These are phyloP conservation scores for Cicer cuneatum DNA, from an alignment of 306 rosid genomes.

Conservation along the genomic window DNA sequence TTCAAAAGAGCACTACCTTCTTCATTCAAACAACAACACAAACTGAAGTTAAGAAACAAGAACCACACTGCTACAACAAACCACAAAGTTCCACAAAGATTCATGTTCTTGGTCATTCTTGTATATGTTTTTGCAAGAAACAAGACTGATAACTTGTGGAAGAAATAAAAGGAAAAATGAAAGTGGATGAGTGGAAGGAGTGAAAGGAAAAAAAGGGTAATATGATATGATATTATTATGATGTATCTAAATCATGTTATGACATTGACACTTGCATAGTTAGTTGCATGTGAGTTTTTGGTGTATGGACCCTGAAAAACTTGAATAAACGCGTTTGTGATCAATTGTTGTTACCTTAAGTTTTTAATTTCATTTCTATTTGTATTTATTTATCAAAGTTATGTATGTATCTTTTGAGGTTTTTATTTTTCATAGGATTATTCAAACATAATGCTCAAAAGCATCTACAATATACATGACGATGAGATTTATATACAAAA, in stretches of 20 bases:
- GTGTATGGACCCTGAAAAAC: slow-evolving; percentile 28
- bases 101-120: slow-evolving; percentile 56
- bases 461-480: no score
- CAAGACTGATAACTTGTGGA: background rate
- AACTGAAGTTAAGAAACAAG: slow-evolving; percentile 55
- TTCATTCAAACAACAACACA: slow-evolving; percentile 73
- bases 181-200: background rate
- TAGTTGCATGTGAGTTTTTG: background rate
- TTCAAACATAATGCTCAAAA: no score
- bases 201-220: background rate
- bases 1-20: slow-evolving; percentile 88
- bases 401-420: no score
- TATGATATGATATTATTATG: background rate
- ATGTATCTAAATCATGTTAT: background rate
- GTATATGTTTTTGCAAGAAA: slow-evolving; percentile 3
- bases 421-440: no score
- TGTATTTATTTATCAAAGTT: no score
- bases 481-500: no score
- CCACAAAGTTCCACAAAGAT: slow-evolving; percentile 36
- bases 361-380: no score
- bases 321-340: slow-evolving; percentile 10
- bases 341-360: no score
- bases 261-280: background rate
- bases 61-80: slow-evolving; percentile 51
- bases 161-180: background rate